Conservation (phyloP, 2,329 filamentous ascomycete species). For the Trichoderma asperellum region DNA sequence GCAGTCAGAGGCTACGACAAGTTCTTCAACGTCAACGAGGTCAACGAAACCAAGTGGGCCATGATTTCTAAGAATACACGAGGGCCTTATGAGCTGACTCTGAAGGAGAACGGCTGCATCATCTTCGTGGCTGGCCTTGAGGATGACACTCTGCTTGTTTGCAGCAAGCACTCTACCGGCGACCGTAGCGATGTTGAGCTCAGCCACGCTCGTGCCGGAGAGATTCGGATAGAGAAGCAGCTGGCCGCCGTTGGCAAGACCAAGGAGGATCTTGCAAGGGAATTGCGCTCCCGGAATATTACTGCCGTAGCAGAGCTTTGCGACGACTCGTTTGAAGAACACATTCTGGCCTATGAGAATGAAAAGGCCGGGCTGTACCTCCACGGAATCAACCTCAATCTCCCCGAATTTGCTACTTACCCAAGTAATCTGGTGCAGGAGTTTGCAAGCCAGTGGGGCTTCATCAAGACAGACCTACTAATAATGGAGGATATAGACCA, state of each 20-base stretch:
- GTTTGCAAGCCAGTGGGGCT: slow-evolving; percentile 92
- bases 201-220: slow-evolving; percentile 85
- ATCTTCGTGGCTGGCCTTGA: slow-evolving; percentile 94
- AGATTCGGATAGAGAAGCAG: slow-evolving; percentile 80
- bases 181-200: slow-evolving; percentile 68
- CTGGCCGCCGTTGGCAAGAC: slow-evolving; percentile 77
- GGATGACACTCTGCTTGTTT: slow-evolving; percentile 89
- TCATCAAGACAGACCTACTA: slow-evolving; percentile 83
- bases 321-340: slow-evolving; percentile 95
- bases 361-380: slow-evolving; percentile 89
- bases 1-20: slow-evolving; percentile 93
- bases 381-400: slow-evolving; percentile 93
- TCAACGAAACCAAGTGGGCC: slow-evolving; percentile 78
- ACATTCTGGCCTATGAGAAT: slow-evolving; percentile 85
- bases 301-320: slow-evolving; percentile 96
- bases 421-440: slow-evolving; percentile 79
- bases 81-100: slow-evolving; percentile 90
- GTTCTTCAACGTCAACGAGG: slow-evolving; percentile 94
- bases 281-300: slow-evolving; percentile 78
- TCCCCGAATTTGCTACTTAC: slow-evolving; percentile 90
- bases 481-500: slow-evolving; percentile 73
- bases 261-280: slow-evolving; percentile 74
- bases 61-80: slow-evolving; percentile 75
- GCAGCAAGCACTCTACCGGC: slow-evolving; percentile 97
- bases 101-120: slow-evolving; percentile 99